Percentiles rank a stretch among this genome's conserved stretches.
Conservation (phyloP, 164 flowering plant genomes). For the Vitis rupestris region DNA sequence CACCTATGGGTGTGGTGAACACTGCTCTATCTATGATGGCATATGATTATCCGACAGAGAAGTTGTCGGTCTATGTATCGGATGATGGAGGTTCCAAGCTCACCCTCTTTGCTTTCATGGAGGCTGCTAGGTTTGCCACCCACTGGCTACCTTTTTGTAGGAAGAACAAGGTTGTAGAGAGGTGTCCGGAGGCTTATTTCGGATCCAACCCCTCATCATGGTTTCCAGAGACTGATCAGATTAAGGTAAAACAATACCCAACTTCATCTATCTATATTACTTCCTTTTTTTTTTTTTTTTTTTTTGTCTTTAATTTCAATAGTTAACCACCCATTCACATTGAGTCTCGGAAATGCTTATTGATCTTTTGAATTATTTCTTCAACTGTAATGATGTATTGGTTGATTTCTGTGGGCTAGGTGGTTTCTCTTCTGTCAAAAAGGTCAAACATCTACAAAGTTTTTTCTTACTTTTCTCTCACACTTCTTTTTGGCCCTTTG, state of each 20-base stretch:
- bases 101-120: constrained; percentile 60
- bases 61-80: constrained; percentile 56
- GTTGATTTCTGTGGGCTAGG: too few relatives aligned
- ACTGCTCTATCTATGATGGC: constrained; percentile 66
- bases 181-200: constrained; percentile 49
- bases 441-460: too few relatives aligned
- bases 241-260: constrained; percentile 33
- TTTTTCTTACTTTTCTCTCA: too few relatives aligned
- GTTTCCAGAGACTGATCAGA: constrained; percentile 20
- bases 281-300: too few relatives aligned
- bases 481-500: too few relatives aligned
- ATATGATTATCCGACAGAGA: constrained; percentile 61
- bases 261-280: too few relatives aligned
- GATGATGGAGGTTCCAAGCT: constrained; percentile 64
- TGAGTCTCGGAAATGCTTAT: too few relatives aligned
- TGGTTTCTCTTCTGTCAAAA: too few relatives aligned
- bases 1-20: constrained; percentile 50
- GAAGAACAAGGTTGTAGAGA: constrained; percentile 28
- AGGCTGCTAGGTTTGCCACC: constrained; percentile 52
- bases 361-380: too few relatives aligned
- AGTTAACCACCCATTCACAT: too few relatives aligned
- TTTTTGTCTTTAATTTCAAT: too few relatives aligned
- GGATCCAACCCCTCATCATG: constrained; percentile 2
- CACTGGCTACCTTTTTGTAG: constrained; percentile 62
- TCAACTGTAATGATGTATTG: too few relatives aligned